Base-by-base conservation (phyloP, 768 basidiomycete genomes). In the Trametes cubensis region DNA sequence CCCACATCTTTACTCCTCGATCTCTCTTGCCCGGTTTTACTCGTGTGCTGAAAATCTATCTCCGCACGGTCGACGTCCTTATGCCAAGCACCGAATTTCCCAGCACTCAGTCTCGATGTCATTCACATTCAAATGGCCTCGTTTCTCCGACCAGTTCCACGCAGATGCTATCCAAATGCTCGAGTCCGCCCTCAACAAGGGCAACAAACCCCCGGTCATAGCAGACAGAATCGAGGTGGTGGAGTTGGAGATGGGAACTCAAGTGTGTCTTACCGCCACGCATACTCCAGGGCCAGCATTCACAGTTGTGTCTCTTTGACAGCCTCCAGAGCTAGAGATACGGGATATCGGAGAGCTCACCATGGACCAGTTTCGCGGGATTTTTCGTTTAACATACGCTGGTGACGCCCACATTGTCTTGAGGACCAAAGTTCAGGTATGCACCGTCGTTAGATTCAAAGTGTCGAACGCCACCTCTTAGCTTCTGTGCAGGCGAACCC, bases 211-310 rank as follows among this genome's bases (percentile, higher is more conserved):
- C 1, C 94, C 95, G 28, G 90, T 99, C 70, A 98, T 98, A 67
- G 95, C 94, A 55, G 97, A 96, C 77, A 89, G 85, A 75, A 98
- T 99, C 66, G 94, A 98, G 74, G 97, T 99, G 30, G 92, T 97
- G 55, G 97, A 98, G 73, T 79, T 99, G n/a, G 90, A 98, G 76
- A 98, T 99, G 97, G 97, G 97, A 40, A 94, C 92, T 2, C 90
- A 96, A 81, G 95, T 94, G 62, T 56, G 79, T 71, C 38, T 20
- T 20, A 18, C n/a, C 55, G 52, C 48, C 48, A 23, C 6, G 21
- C 11, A 8, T 26, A 45, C 42, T 46, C 59, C 50, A 28, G 18
- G n/a, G 34, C 23, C 60, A 20, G 30, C 6, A 44, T 59, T 45
- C 44, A 58, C 59, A 63, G 30, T 0, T 15, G 26, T 6, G n/a